phyloP scores from a whole-genome alignment of 139 green algal species.

The Spirogloea muscicola region DNA sequence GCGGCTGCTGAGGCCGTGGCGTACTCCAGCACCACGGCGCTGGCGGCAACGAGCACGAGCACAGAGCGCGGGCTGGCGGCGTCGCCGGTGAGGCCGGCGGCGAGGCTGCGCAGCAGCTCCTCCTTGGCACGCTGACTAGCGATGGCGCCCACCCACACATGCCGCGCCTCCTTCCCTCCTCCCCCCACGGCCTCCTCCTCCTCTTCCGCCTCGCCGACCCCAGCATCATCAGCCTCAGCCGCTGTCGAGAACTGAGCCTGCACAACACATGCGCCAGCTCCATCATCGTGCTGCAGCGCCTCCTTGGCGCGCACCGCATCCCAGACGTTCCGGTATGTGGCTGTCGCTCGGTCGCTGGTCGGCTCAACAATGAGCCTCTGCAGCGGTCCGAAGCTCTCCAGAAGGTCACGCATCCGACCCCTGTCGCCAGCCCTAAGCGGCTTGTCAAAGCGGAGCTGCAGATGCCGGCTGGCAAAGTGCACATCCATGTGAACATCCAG shows the following conservation, averaged over 20 bases:
- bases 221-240: not conserved
- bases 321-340: not conserved
- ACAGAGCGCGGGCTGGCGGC: slow-evolving; percentile 8
- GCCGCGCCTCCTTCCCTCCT: not conserved
- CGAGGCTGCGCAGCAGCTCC: slow-evolving; percentile 31
- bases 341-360: not conserved
- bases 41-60: slow-evolving; percentile 34
- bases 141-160: slow-evolving; percentile 42
- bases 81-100: not conserved
- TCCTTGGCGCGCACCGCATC: slow-evolving; percentile 37
- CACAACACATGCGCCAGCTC: slow-evolving; percentile 16
- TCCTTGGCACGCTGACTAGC: slow-evolving; percentile 39
- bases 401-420: no score
- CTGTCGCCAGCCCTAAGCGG: no score
- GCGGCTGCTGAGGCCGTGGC: slow-evolving; percentile 14
- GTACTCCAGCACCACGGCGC: slow-evolving; percentile 43
- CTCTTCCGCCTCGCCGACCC: not conserved
- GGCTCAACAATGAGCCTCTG: no score
- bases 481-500: no score
- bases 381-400: no score
- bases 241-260: slow-evolving; percentile 13
- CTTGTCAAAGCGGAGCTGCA: no score
- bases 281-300: slow-evolving; percentile 28
- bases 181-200: slow-evolving; percentile 3
- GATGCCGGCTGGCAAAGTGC: no score